Evolutionary conservation across 768 basidiomycete genomes (phyloP), one percentile per base, ranked within the genome.

Genomic region (Austroboletus festivus): DNA sequence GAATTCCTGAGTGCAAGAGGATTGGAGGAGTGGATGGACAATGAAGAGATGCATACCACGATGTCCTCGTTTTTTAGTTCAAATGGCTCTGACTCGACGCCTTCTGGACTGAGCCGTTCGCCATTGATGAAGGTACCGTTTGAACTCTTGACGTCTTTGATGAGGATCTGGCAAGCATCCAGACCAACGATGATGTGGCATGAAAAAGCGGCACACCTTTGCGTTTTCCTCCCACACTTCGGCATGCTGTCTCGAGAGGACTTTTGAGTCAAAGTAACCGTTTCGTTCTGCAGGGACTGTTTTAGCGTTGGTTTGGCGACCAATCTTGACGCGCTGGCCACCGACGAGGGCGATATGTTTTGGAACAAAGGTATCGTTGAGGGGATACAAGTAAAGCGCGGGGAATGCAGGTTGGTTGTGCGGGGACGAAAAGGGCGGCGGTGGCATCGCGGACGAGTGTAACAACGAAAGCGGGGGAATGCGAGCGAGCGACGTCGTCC

Each of bases 121-220:
- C 91, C 86, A 59, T 99, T 97, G 66, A 99, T 93, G 65, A 98
- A 99, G 6, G 96, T 99, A 1, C 96, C 96, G 55, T 99, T 99
- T 1, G 91, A 93, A 55, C 89, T 92, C 74, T 95, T 95, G 64
- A 97, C 93, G 68, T 98, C 96, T 70, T 93, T 95, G 76, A 99
- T 98, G 75, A 73, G 95, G 69, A 98, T 93, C 93, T 97, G 39
- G 26, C 4, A 48, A 38, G 33, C 39, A 48, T n/a, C n/a, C n/a
- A 52, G 52, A 11, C 26, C 54, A 55, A 38, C 51, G 42, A 35
- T 39, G 42, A 38, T 40, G 37, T 28, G 31, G 31, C 37, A 23
- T 21, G 19, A 45, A 16, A 40, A 46, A 39, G 4, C 5, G 11
- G 63, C 74, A 42, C 42, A 92, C 93, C 82, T 95, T 95, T 39